Base-by-base conservation (phyloP, 176 grass and related monocot species). In the Luzula sylvatica region DNA sequence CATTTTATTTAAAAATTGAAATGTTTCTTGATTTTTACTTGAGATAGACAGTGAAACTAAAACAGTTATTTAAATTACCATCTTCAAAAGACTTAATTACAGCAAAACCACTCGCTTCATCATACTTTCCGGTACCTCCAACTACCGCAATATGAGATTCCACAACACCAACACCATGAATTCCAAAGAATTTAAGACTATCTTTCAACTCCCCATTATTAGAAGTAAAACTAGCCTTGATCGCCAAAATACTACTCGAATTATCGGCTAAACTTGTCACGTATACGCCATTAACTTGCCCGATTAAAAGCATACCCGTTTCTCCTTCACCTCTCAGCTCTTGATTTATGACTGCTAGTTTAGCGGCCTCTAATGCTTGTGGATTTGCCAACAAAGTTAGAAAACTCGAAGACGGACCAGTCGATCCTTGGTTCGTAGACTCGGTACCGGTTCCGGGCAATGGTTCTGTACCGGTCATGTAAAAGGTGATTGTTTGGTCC, bases 81-180 rank as follows among this genome's bases (percentile, higher is more conserved):
- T 58, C 42, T 22, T 12, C 11, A 30, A 51, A 35, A 8, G 26
- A 53, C 41, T 57, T 69, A 53, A 86, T 29, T 27, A 72, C 45
- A 3, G 85, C 75, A 23, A 87, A 71, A 3, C 86, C 92, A 7
- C 76, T 58, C 12, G 56, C 65, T 3, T 65, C 38, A 17, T 57
- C 15, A 35, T 72, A 90, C 38, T 67, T 66, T 1, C 81, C 81
- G 11, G 75, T 75, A 51, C 86, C 93, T 56, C 93, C 75, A 23
- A 98, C 68, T 1, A 98, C 69, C 1, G 82, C 71, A 46, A 98
- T 56, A 13, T 87, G 82, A 9, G 78, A 80, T 73, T 89, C 83
- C 15, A 30, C 18, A 7, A 41, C 40, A 19, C 27, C 51, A 1
- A 71, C 29, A 0, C 14, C 68, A 53, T 43, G 71, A 11, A 82